These are phyloP conservation scores for Claviceps sp. DNA, from an alignment of 2,329 filamentous ascomycete genomes.

Conservation along the genomic window DNA sequence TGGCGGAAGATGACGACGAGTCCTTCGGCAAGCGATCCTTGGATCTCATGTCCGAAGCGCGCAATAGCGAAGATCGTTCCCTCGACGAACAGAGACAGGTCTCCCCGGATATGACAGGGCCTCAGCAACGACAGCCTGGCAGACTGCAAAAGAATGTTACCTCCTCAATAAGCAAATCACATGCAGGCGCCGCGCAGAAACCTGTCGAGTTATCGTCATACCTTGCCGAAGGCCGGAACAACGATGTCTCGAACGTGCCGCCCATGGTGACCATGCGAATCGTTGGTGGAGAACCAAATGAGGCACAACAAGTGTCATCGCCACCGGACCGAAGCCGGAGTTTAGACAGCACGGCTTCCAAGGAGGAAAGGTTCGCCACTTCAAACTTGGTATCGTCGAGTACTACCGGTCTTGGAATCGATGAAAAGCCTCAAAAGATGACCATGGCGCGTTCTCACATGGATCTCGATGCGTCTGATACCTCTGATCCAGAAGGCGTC, in stretches of 20 bases:
- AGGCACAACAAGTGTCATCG: slow-evolving; percentile 24
- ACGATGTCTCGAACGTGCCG: slow-evolving; percentile 42
- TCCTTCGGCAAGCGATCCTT: slow-evolving; percentile 48
- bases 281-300: slow-evolving; percentile 39
- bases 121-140: slow-evolving; percentile 46
- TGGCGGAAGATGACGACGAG: slow-evolving; percentile 44
- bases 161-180: slow-evolving; percentile 27
- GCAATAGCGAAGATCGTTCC: slow-evolving; percentile 30
- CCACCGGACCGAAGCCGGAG: slow-evolving; percentile 15
- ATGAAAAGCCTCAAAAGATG: slow-evolving; percentile 38
- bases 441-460: slow-evolving; percentile 42
- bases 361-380: slow-evolving; percentile 22
- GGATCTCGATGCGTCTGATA: slow-evolving; percentile 57
- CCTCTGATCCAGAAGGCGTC: slow-evolving; percentile 32
- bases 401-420: slow-evolving; percentile 23
- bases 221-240: slow-evolving; percentile 30
- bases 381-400: slow-evolving; percentile 11
- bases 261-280: slow-evolving; percentile 41
- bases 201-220: slow-evolving; percentile 29
- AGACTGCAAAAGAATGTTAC: slow-evolving; percentile 58
- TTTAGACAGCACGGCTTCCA: slow-evolving; percentile 17
- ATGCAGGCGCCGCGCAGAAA: slow-evolving; percentile 16
- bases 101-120: slow-evolving; percentile 26
- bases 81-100: slow-evolving; percentile 25
- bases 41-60: slow-evolving; percentile 34